Base-by-base conservation (phyloP, 139 green algal genomes). In the Pycnococcus provasolii region DNA sequence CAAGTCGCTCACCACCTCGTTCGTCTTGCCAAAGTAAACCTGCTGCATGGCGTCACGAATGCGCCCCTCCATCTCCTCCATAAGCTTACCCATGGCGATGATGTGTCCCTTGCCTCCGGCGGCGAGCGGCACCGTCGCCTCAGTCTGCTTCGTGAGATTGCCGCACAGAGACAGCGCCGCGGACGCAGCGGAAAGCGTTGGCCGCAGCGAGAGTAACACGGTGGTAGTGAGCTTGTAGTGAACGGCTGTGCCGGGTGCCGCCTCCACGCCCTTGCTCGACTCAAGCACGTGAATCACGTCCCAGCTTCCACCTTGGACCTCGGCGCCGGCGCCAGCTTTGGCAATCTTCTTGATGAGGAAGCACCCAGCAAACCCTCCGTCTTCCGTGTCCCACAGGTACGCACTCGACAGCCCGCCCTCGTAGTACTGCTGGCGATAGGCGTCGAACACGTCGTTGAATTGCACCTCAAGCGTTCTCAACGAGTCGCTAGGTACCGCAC, bases 21-120 rank as follows among this genome's bases (percentile, higher is more conserved):
- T 45, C 7, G 60, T 52, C 48, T 55, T 55, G 48, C 48, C 48
- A 11, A 55, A 55, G 48, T 55, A 55, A 37, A 55, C 48, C 48
- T 55, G 48, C 9, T 55, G 9, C 9, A 55, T 9, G 9, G 48
- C 9, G 11, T 55, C 11, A 11, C 48, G 48, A 9, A 55, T 9
- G 9, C 11, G 9, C 9, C 48, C 48, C 48, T 55, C 48, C 48
- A 55, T 55, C 48, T 55, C 48, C 48, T 55, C 48, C 9, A 55
- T 55, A 55, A 11, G 9, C 48, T 55, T 55, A 37, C 48, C 48
- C 9, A 55, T 55, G 11, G 9, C 11, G 48, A 11, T 55, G 48
- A 55, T 9, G 48, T 55, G 48, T 26, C 26, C 26, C 26, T 26
- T 26, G 26, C 26, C 26, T 26, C 26, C 26, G 9, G 48, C 9